These are phyloP conservation scores for Monosporozyma unispora DNA, from an alignment of 805 yeast species.

Conservation along the genomic window DNA sequence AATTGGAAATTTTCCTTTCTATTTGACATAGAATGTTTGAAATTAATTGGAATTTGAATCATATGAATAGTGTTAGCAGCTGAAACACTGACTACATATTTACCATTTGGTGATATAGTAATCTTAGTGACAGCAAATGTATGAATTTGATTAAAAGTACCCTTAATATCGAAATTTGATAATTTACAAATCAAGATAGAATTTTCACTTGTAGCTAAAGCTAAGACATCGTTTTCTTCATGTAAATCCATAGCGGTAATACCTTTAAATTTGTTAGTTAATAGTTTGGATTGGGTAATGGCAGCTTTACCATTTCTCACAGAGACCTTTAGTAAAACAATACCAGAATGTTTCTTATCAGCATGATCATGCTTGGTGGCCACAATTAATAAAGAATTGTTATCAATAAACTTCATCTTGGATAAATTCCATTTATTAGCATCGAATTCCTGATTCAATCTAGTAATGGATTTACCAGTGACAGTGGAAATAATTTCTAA, in stretches of 20 bases:
- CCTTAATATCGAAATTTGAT: conserved; percentile 42
- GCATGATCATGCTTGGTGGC: conserved; percentile 17
- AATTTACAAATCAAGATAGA: conserved; percentile 51
- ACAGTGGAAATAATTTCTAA: conserved; percentile 38
- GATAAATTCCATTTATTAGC: conserved; percentile 22
- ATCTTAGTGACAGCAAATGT: conserved; percentile 70
- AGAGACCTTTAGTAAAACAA: conserved; percentile 26
- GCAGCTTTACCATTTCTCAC: conserved; percentile 23
- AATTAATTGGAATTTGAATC: conserved; percentile 32
- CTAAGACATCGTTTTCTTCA: conserved; percentile 28
- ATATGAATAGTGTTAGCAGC: conserved; percentile 70
- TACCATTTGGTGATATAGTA: conserved; percentile 58
- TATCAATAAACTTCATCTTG: conserved; percentile 30
- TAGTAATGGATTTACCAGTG: conserved; percentile 31
- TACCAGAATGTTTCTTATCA: conserved; percentile 27
- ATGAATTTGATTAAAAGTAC: conserved; percentile 54
- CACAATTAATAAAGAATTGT: conserved; percentile 34
- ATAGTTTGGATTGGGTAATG: conserved; percentile 18
- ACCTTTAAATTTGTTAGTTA: conserved; percentile 39
- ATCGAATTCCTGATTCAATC: conserved; percentile 27
- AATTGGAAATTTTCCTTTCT: not conserved
- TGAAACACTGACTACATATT: conserved; percentile 59
- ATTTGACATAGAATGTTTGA: not conserved
- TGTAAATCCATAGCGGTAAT: conserved; percentile 45
- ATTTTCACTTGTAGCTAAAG: conserved; percentile 46